Conservation (phyloP, 352 stramenopile species). For the Pilasporangium apinafurcum region DNA sequence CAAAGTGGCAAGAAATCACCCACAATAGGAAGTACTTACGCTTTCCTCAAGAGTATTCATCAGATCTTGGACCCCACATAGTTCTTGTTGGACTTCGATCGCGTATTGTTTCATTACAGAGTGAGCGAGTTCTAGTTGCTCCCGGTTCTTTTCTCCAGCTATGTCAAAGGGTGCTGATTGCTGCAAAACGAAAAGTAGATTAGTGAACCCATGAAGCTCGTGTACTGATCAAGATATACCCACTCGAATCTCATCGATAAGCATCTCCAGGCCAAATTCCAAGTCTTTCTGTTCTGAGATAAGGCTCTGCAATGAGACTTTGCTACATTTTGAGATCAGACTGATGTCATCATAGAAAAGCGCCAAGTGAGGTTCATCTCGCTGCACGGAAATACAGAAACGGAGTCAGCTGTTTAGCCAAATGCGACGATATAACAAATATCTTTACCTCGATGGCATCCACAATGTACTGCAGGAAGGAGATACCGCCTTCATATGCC, state of each 20-base stretch:
- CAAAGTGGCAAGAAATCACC: background rate
- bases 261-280: constrained; percentile 38
- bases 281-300: constrained; percentile 52
- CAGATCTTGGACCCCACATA: constrained; percentile 34
- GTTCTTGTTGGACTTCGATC: constrained; percentile 50
- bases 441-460: constrained; percentile 53
- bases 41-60: constrained; percentile 41
- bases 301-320: constrained; percentile 53
- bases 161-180: too few species aligned
- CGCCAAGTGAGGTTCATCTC: constrained; percentile 53
- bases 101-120: constrained; percentile 53
- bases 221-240: constrained; percentile 4
- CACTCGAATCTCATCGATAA: constrained; percentile 59
- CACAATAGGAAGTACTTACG: too few species aligned
- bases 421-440: background rate
- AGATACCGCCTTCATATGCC: constrained; percentile 62
- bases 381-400: constrained; percentile 13
- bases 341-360: constrained; percentile 57
- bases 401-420: background rate
- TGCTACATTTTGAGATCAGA: constrained; percentile 59
- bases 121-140: constrained; percentile 8
- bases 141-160: background rate
- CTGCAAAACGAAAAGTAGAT: too few species aligned
- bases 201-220: too few species aligned
- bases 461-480: constrained; percentile 76